phyloP scores from a whole-genome alignment of 2,329 filamentous ascomycete species.

The Camillea tinctor region DNA sequence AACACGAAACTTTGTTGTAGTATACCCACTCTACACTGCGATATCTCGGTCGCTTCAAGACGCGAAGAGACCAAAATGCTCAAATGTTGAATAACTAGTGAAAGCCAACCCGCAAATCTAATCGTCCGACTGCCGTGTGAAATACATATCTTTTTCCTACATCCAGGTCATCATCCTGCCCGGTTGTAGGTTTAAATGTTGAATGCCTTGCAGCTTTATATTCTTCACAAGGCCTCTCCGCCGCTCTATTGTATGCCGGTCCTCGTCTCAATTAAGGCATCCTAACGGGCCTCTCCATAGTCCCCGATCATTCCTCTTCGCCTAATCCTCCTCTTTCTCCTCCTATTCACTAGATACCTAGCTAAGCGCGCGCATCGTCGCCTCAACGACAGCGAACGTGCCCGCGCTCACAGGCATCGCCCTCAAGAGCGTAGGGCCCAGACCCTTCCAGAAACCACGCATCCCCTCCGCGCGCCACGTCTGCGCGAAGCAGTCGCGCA shows the following conservation, averaged over 20 bases:
- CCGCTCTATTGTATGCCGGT: neutral
- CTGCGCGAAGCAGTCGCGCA: slow-evolving; percentile 87
- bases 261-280: slow-evolving; percentile 10
- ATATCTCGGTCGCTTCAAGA: neutral
- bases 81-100: slow-evolving; percentile 19
- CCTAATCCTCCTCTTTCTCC: neutral
- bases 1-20: neutral
- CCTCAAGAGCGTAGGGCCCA: slow-evolving; percentile 84
- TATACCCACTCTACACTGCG: neutral
- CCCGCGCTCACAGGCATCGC: slow-evolving; percentile 97
- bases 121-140: neutral
- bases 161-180: neutral
- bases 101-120: slow-evolving; percentile 12
- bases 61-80: neutral
- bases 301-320: too few species aligned
- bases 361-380: slow-evolving; percentile 62
- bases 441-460: slow-evolving; percentile 90
- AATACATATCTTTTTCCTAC: slow-evolving; percentile 3
- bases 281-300: too few species aligned
- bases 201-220: neutral
- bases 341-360: slow-evolving; percentile 8
- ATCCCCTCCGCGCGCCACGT: slow-evolving; percentile 75
- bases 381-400: slow-evolving; percentile 85
- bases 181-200: neutral
- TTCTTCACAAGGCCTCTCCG: neutral